phyloP scores from a whole-genome alignment of 495 filamentous ascomycete genomes.

The Penicillium psychrofluorescens region DNA sequence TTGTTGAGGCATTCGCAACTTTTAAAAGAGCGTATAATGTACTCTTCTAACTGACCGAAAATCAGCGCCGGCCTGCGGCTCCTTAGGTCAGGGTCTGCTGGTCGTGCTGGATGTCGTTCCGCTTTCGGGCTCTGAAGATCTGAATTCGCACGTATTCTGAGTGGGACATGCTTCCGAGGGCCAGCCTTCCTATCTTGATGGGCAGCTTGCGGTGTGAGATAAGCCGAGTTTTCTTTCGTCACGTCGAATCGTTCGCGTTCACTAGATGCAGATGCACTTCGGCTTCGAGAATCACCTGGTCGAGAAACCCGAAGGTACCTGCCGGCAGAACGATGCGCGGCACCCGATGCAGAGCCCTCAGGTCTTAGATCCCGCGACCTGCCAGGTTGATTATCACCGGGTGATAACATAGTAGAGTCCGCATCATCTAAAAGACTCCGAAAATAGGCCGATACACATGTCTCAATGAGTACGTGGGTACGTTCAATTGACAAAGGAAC shows the following conservation, averaged over 20 bases:
- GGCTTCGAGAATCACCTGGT: constrained; percentile 15
- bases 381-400: constrained; percentile 7
- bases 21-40: constrained; percentile 61
- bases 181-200: constrained; percentile 13
- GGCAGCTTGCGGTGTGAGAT: constrained; percentile 7
- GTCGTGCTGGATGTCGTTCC: constrained; percentile 11
- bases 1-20: constrained; percentile 64
- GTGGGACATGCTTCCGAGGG: not conserved
- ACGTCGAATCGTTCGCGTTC: constrained; percentile 7
- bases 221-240: constrained; percentile 9
- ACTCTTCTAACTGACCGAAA: constrained; percentile 71
- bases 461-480: constrained; percentile 44
- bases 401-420: constrained; percentile 2
- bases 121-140: constrained; percentile 18
- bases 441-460: constrained; percentile 48
- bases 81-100: constrained; percentile 9
- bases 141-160: constrained; percentile 23
- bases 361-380: constrained; percentile 1
- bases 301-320: constrained; percentile 15
- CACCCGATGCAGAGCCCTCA: not conserved
- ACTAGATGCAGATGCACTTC: constrained; percentile 26
- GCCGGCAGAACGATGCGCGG: not conserved
- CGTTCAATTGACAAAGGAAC: constrained; percentile 37
- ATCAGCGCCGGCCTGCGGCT: constrained; percentile 28
- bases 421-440: constrained; percentile 22